A percentile compares a stretch with the other conserved stretches of the same genome.
Evolutionary conservation across 2,329 filamentous ascomycete genomes (phyloP).

Genomic region (Zelopaecilomyces penicillatus): DNA sequence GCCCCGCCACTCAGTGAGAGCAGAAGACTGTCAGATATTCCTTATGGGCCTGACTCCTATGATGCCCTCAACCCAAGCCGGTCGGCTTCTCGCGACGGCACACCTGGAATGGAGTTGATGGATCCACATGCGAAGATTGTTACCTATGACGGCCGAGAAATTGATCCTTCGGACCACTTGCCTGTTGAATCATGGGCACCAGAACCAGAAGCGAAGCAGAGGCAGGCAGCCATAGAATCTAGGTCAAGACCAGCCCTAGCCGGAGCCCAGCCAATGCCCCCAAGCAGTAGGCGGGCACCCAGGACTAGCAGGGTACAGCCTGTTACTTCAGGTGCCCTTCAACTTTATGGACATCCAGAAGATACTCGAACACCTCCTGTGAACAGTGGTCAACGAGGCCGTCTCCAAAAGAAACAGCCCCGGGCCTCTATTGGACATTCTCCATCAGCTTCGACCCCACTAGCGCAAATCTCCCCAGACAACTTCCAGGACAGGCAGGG

Average conservation of each 20-base stretch:
- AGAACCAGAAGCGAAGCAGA: conserved; percentile 52
- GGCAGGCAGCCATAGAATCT: conserved; percentile 20
- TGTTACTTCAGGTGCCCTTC: conserved; percentile 27
- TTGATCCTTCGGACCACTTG: conserved; percentile 74
- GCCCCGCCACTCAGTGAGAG: conserved; percentile 44
- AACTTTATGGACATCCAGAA: conserved; percentile 22
- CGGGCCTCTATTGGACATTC: conserved; percentile 33
- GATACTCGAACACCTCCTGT: conserved; percentile 24
- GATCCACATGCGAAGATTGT: conserved; percentile 62
- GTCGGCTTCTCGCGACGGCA: conserved; percentile 25
- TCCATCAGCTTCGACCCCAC: conserved; percentile 35
- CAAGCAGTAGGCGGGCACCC: conserved; percentile 42
- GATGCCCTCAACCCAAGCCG: conserved; percentile 59
- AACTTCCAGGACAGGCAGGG: conserved; percentile 40
- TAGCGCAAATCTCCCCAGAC: conserved; percentile 44
- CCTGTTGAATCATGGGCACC: conserved; percentile 71
- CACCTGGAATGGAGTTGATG: conserved; percentile 28
- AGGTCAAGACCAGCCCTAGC: conserved; percentile 38
- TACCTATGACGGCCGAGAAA: conserved; percentile 64
- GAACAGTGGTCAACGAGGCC: conserved; percentile 40
- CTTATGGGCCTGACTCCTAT: conserved; percentile 70
- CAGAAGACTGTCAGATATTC: conserved; percentile 51
- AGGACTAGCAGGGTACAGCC: conserved; percentile 44
- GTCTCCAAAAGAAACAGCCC: conserved; percentile 57
- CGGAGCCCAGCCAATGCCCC: conserved; percentile 45